Evolutionary conservation across 192 early-diverging fungal genomes (phyloP).

Genomic region (Entomortierella parvispora): DNA sequence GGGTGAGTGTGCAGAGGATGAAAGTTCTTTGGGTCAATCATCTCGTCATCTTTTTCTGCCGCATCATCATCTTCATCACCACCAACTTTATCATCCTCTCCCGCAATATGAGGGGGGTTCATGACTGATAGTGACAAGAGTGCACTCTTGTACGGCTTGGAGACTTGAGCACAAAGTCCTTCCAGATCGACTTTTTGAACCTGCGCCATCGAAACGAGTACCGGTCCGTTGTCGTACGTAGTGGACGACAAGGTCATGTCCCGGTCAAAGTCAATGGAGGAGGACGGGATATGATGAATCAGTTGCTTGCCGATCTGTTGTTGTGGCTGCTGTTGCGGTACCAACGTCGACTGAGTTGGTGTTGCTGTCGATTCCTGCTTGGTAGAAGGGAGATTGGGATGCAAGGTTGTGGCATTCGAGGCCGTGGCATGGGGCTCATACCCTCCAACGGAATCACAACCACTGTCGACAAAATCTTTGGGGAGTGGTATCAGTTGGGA

Average conservation of each 20-base stretch:
- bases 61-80: background rate
- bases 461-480: conserved; percentile 31
- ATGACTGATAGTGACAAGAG: too few species aligned
- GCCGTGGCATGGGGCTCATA: conserved; percentile 23
- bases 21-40: too few species aligned
- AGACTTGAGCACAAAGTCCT: conserved; percentile 12
- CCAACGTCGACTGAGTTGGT: background rate
- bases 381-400: conserved; percentile 11
- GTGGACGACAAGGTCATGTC: conserved; percentile 18
- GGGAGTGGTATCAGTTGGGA: conserved; percentile 30
- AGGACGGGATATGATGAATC: too few species aligned
- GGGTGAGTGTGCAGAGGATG: too few species aligned
- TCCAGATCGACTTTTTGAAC: conserved; percentile 47
- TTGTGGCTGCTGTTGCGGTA: background rate
- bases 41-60: background rate
- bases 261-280: conserved; percentile 11
- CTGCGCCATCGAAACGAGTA: conserved; percentile 28
- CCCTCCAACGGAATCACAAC: conserved; percentile 19
- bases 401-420: conserved; percentile 33
- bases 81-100: background rate
- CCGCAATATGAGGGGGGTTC: too few species aligned
- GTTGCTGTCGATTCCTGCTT: conserved; percentile 7
- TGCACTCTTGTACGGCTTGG: too few species aligned
- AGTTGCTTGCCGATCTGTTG: background rate
- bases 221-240: conserved; percentile 36